Conservation (phyloP, 139 green algal species). For the Tetratostichococcus sp. region DNA sequence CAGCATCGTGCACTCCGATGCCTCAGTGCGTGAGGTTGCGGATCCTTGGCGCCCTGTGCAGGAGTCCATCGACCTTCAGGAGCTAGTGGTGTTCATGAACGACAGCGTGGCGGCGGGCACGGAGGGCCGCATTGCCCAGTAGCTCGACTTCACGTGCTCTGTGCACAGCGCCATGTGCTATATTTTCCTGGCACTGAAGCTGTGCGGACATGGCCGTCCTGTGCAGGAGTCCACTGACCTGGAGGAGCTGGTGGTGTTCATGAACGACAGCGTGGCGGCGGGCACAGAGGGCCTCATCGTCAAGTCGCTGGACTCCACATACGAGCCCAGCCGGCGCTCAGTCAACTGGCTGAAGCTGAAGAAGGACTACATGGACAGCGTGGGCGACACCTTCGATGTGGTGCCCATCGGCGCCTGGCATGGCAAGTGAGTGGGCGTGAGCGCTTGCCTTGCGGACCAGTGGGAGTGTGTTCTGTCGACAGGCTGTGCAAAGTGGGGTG, state of each 20-base stretch:
- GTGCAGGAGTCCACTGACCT: conserved; percentile 62
- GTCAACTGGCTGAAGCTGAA: conserved; percentile 97
- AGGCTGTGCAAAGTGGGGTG: too few species aligned
- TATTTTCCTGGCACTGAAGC: too few species aligned
- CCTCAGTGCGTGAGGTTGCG: too few species aligned
- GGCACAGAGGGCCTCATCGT: conserved; percentile 96
- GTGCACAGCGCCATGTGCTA: too few species aligned
- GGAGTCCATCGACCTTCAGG: conserved; percentile 74
- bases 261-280: conserved; percentile 80
- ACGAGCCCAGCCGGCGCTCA: conserved; percentile 88
- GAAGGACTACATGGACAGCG: conserved; percentile 96
- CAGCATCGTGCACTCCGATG: too few species aligned
- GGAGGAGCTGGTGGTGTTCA: conserved; percentile 87
- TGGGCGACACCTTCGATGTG: conserved; percentile 94
- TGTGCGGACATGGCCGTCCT: too few species aligned
- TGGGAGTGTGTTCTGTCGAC: too few species aligned
- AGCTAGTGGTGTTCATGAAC: conserved; percentile 87
- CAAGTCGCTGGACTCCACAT: conserved; percentile 86
- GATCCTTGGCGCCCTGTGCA: conserved; percentile 21
- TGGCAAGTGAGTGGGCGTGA: conserved; percentile 57
- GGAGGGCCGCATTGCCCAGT: conserved; percentile 97
- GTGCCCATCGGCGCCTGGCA: conserved; percentile 87
- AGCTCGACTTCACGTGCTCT: conserved; percentile 81
- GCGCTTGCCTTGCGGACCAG: too few species aligned
- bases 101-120: conserved; percentile 81